Percentiles rank a stretch among this genome's conserved stretches.
These are phyloP conservation scores for Pseudophaeomoniella oleicola DNA, from an alignment of 2,329 filamentous ascomycete genomes.

Conservation along the genomic window DNA sequence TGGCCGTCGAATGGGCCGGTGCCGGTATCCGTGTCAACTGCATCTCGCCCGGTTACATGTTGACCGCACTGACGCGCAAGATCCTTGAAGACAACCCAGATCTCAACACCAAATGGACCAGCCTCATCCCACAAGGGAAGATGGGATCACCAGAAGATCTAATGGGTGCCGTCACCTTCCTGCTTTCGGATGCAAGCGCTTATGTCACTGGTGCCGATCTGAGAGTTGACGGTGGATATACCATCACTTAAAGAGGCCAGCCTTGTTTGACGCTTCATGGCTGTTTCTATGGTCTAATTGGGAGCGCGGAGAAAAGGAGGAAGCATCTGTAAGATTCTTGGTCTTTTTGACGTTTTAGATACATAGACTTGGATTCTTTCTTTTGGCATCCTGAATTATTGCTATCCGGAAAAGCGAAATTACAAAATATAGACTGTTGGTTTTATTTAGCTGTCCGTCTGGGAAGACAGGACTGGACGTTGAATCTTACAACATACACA, in stretches of 20 bases:
- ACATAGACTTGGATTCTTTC: too few relatives aligned
- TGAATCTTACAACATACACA: too few relatives aligned
- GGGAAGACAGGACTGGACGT: too few relatives aligned
- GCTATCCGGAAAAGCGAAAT: too few relatives aligned
- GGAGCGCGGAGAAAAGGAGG: too few relatives aligned
- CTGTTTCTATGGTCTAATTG: too few relatives aligned
- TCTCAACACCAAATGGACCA: conserved; percentile 79
- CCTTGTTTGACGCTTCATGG: too few relatives aligned
- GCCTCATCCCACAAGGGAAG: conserved; percentile 79
- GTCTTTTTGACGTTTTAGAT: too few relatives aligned
- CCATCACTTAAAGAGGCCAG: conserved; percentile 1
- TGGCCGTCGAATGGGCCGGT: conserved; percentile 88
- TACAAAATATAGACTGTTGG: too few relatives aligned
- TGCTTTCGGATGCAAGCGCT: conserved; percentile 62
- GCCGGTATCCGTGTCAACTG: conserved; percentile 85
- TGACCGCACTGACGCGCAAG: conserved; percentile 82
- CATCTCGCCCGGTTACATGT: conserved; percentile 92
- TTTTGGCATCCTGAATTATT: too few relatives aligned
- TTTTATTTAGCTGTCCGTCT: too few relatives aligned
- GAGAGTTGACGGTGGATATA: conserved; percentile 73
- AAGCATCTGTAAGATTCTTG: too few relatives aligned
- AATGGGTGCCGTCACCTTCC: conserved; percentile 82
- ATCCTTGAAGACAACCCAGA: conserved; percentile 89
- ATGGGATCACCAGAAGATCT: conserved; percentile 87
- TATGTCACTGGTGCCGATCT: conserved; percentile 67